phyloP scores from a whole-genome alignment of 176 grass and related monocot species.

The Pontederia crassipes region DNA sequence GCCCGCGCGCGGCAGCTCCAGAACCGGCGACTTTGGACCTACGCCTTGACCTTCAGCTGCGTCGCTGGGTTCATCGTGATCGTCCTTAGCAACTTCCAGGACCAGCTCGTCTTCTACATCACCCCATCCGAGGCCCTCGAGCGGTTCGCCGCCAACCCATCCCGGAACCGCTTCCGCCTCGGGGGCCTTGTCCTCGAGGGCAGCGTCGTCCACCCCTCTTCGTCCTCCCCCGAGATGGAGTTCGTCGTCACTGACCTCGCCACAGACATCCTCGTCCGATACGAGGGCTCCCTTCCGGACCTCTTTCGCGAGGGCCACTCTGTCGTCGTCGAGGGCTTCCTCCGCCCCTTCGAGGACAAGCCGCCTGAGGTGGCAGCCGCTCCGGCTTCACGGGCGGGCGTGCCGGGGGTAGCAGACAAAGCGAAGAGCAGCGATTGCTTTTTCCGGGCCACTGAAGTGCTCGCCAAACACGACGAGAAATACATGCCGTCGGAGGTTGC shows the following conservation, averaged over 20 bases:
- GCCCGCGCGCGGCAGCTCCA: conserved; percentile 84
- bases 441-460: conserved; percentile 68
- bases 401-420: conserved; percentile 53
- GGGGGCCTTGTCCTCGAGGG: conserved; percentile 91
- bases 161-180: conserved; percentile 63
- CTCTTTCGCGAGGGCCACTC: conserved; percentile 98
- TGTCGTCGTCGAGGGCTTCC: conserved; percentile 75
- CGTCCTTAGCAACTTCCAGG: conserved; percentile 85
- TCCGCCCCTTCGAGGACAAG: conserved; percentile 45
- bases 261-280: conserved; percentile 84
- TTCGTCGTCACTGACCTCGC: conserved; percentile 92
- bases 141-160: conserved; percentile 41
- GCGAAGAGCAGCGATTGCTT: conserved; percentile 49
- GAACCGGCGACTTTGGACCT: conserved; percentile 81
- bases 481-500: conserved; percentile 98
- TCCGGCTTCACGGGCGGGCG: background rate
- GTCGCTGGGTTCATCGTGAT: conserved; percentile 78
- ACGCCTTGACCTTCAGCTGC: conserved; percentile 89
- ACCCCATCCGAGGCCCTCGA: conserved; percentile 69
- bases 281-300: conserved; percentile 77
- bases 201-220: conserved; percentile 51
- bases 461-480: conserved; percentile 99
- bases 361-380: conserved; percentile 17
- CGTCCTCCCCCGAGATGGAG: conserved; percentile 63
- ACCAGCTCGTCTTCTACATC: conserved; percentile 95